Base-by-base conservation (phyloP, 2,329 filamentous ascomycete genomes). In the Fusarium nematophilum region DNA sequence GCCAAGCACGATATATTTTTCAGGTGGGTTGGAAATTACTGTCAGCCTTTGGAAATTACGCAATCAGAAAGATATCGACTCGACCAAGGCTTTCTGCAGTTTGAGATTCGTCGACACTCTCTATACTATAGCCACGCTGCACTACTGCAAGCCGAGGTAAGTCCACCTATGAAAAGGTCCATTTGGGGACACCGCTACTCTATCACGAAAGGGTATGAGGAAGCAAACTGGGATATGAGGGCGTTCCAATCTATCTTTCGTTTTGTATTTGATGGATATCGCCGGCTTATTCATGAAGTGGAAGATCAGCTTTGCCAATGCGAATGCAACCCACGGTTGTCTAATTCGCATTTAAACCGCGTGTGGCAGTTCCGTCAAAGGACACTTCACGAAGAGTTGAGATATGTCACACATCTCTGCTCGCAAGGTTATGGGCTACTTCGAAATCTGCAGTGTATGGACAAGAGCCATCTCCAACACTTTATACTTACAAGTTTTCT, bases 41-140 rank as follows among this genome's bases (percentile, higher is more conserved):
- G 38, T 39, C 15, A 21, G 30, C 13, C 38, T 31, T 13, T 38
- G 15, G 37, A 38, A 8, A 30, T 51, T 15, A 44, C 39, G 5
- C 38, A 30, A 38, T 13, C 39, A 25, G 48, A 51, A 25, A 10
- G 25, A 30, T 44, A 31, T 38, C 39, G 31, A 15, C 23, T 51
- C 17, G 25, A 51, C 23, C 44, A 44, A 23, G 38, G 48, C 9
- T 51, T 51, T 25, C 14, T 51, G 3, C 15, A 37, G 25, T 44
- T 51, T 11, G 31, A 51, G 23, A 51, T 51, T 15, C 31, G 44
- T 25, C 31, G 39, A 23, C 48, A 51, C 37, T 51, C 31, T 51
- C 30, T 44, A 37, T 23, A 44, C 23, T 44, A 51, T 31, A 15
- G 17, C n/a, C 38, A 51, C 15, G 31, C 31, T 26, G 31, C 25